Base-by-base conservation (phyloP, 305 asterid species). In the Rubia balearica region DNA sequence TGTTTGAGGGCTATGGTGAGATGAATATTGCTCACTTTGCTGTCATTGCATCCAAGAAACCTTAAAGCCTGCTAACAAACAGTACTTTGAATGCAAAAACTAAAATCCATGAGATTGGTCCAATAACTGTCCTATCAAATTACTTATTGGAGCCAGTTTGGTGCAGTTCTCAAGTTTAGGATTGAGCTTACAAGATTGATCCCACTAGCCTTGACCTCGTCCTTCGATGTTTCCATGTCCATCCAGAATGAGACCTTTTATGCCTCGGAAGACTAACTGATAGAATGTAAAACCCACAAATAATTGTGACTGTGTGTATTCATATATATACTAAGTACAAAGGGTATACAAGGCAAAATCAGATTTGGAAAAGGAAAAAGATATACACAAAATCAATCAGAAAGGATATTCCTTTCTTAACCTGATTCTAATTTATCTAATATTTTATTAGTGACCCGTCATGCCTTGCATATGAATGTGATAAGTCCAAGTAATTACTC, bases 121-220 rank as follows among this genome's bases (percentile, higher is more conserved):
- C 10, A 7, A 36, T 69, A 13, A 51, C 11, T 6, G 46, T 41
- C 11, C 38, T 49, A 19, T 19, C 55, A n/a, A 62, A 17, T 30
- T 49, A 83, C 97, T 84, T 78, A 90, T 90, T 22, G 97, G 97
- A 71, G 97, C 97, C 80, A 87, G 61, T 56, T 8, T 81, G n/a
- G 94, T 90, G 89, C 97, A 90, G 43, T 82, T 81, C 36, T 62
- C 72, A 87, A 77, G 36, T n/a, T 65, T 66, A 17, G 88, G 87
- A 72, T 85, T 87, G 66, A 79, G 76, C 80, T 76, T 78, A 70
- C 97, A 90, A 1, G 97, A 88, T 67, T 88, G 97, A 64, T 87
- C 88, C 97, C 97, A 90, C 97, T 96, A 90, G 6, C 71, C 77
- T 67, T 78, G 59, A 51, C 96, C 96, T 21, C 68, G 79, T 4